These are phyloP conservation scores for Sambucus nigra DNA, from an alignment of 129 eudicot species.

Conservation along the genomic window DNA sequence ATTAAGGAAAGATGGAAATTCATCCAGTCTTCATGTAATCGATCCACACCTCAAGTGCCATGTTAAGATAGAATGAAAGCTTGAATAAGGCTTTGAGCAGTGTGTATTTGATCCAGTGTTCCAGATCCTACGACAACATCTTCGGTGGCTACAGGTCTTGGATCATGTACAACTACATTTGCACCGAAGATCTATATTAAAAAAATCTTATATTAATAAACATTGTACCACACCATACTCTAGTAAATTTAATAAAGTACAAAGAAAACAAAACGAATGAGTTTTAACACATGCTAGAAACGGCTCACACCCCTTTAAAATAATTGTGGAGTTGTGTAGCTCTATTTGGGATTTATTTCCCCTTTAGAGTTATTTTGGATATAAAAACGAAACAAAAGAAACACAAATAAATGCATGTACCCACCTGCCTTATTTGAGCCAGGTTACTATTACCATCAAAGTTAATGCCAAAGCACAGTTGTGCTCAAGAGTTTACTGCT, in stretches of 20 bases:
- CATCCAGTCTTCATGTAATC: background rate
- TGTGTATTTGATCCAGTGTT: constrained; percentile 24
- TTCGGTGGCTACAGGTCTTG: constrained; percentile 20
- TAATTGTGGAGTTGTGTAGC: no score
- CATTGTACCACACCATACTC: background rate
- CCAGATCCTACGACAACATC: constrained; percentile 36
- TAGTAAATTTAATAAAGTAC: background rate
- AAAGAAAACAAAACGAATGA: background rate
- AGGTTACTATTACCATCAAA: constrained; percentile 36
- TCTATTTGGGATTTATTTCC: no score
- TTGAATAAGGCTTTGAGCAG: constrained; percentile 43
- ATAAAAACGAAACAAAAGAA: background rate
- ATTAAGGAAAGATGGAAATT: background rate
- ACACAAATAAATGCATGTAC: no score
- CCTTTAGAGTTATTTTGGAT: no score
- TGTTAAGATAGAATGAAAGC: constrained; percentile 40
- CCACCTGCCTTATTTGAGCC: constrained; percentile 35
- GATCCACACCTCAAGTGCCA: background rate
- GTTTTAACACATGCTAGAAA: no score
- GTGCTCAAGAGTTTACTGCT: no score
- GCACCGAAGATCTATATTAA: constrained; percentile 43
- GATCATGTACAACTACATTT: constrained; percentile 27
- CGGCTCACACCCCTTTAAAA: no score
- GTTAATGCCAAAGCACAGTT: no score
- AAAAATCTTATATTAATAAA: background rate